Evolutionary conservation across 225 moss, liverwort and hornwort genomes (phyloP).

Genomic region (Sphagnum contortum): DNA sequence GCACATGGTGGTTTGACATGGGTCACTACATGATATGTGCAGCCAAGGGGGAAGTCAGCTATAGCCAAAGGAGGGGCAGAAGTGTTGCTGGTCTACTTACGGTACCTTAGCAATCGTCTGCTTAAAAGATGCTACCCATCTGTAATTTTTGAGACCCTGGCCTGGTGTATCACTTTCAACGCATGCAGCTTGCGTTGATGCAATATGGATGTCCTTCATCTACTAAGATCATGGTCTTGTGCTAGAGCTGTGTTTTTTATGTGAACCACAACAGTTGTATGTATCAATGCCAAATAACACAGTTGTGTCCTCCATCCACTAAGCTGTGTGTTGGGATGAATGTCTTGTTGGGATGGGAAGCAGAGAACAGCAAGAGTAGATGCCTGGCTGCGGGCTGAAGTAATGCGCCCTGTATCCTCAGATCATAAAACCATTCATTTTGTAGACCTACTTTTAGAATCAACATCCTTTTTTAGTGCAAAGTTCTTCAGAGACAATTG

Average conservation of each 20-base stretch:
- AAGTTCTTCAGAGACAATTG: background rate
- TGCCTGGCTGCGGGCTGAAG: conserved; percentile 80
- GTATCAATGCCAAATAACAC: too few relatives aligned
- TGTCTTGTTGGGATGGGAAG: background rate
- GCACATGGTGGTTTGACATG: background rate
- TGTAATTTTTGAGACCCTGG: conserved; percentile 24
- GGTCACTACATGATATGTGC: conserved; percentile 11
- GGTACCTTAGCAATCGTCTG: conserved; percentile 73
- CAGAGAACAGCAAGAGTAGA: conserved; percentile 95
- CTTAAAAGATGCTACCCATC: conserved; percentile 90
- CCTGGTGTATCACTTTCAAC: background rate
- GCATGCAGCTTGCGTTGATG: too few relatives aligned
- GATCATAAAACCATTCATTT: too few relatives aligned
- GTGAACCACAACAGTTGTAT: too few relatives aligned
- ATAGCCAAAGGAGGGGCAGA: conserved; percentile 64
- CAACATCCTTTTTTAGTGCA: background rate
- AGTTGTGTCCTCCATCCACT: too few relatives aligned
- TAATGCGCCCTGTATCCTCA: conserved; percentile 94
- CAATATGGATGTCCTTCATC: too few relatives aligned
- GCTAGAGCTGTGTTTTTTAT: too few relatives aligned
- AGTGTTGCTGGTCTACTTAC: conserved; percentile 72
- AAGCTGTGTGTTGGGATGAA: too few relatives aligned
- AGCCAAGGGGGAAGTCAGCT: conserved; percentile 82
- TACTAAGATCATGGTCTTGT: too few relatives aligned
- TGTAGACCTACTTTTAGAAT: too few relatives aligned